Evolutionary conservation across 495 filamentous ascomycete species (phyloP).

Genomic region (Aeminium ludgeri): DNA sequence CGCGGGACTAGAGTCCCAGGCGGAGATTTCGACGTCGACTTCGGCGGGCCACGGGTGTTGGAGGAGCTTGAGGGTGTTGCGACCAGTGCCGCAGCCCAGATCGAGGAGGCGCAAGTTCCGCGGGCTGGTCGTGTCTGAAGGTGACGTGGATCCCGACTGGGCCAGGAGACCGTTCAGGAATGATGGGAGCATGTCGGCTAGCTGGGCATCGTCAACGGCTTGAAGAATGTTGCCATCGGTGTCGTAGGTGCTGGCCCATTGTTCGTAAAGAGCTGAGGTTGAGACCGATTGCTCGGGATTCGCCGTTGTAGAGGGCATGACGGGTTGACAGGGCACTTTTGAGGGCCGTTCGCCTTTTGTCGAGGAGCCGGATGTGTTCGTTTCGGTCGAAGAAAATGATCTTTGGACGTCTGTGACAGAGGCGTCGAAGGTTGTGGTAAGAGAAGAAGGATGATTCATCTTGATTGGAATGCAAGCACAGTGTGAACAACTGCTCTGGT

Average conservation of each 20-base stretch:
- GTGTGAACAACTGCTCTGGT: too few relatives aligned
- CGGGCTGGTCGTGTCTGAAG: not conserved
- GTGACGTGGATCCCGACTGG: slow-evolving; percentile 10
- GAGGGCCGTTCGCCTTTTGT: not conserved
- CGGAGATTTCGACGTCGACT: not conserved
- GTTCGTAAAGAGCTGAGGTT: slow-evolving; percentile 28
- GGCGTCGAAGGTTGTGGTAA: slow-evolving; percentile 19
- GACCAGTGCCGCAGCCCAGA: slow-evolving; percentile 54
- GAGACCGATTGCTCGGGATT: slow-evolving; percentile 16
- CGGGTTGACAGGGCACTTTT: not conserved
- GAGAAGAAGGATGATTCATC: slow-evolving; percentile 18
- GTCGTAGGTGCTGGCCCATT: slow-evolving; percentile 45
- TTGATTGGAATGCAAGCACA: not conserved
- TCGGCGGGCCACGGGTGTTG: slow-evolving; percentile 11
- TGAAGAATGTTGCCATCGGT: slow-evolving; percentile 60
- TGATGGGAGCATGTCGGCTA: slow-evolving; percentile 35
- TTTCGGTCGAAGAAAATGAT: slow-evolving; percentile 7
- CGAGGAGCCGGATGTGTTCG: slow-evolving; percentile 1
- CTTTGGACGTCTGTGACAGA: slow-evolving; percentile 16
- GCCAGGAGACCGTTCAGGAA: slow-evolving; percentile 25
- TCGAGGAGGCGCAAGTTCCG: slow-evolving; percentile 32
- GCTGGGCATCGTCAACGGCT: slow-evolving; percentile 45
- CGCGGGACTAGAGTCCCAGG: slow-evolving; percentile 9
- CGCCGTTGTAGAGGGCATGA: too few relatives aligned
- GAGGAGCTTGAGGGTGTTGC: slow-evolving; percentile 46